Evolutionary conservation across 805 yeast species (phyloP).

Genomic region (Schizosaccharomyces japonicus): DNA sequence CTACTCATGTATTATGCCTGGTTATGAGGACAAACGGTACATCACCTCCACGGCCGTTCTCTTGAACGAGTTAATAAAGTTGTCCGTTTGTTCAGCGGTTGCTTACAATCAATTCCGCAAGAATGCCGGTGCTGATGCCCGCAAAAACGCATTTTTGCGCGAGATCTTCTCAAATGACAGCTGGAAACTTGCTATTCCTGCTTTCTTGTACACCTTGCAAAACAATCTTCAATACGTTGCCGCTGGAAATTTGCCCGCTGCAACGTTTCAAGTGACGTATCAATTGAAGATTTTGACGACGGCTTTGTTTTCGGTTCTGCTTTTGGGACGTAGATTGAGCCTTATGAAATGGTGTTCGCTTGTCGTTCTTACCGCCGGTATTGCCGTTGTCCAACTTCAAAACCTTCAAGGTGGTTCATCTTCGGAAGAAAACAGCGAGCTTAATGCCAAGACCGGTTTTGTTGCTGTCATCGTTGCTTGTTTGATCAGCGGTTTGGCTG

Average conservation of each 20-base stretch:
- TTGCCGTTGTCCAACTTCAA: conserved; percentile 19
- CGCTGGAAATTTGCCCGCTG: conserved; percentile 21
- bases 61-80: conserved; percentile 19
- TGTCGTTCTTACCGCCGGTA: conserved; percentile 18
- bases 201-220: conserved; percentile 20
- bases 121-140: conserved; percentile 6
- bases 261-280: conserved; percentile 22
- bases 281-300: conserved; percentile 23
- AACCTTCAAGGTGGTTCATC: conserved; percentile 4
- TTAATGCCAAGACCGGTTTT: conserved; percentile 13
- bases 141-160: conserved; percentile 8
- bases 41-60: conserved; percentile 21
- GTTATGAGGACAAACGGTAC: conserved; percentile 14
- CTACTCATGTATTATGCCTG: conserved; percentile 21
- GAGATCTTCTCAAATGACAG: conserved; percentile 18
- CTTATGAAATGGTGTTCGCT: conserved; percentile 19
- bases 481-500: conserved; percentile 20
- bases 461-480: conserved; percentile 19
- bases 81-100: conserved; percentile 15
- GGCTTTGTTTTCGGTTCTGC: conserved; percentile 20
- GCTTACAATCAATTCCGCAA: conserved; percentile 12
- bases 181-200: conserved; percentile 22
- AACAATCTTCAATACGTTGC: conserved; percentile 14
- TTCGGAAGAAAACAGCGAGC: conserved; percentile 6
- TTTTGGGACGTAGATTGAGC: conserved; percentile 17